Percentiles rank a stretch among this genome's conserved stretches.
phyloP scores from a whole-genome alignment of 2,329 filamentous ascomycete species.

The Cladorrhinum sp. region DNA sequence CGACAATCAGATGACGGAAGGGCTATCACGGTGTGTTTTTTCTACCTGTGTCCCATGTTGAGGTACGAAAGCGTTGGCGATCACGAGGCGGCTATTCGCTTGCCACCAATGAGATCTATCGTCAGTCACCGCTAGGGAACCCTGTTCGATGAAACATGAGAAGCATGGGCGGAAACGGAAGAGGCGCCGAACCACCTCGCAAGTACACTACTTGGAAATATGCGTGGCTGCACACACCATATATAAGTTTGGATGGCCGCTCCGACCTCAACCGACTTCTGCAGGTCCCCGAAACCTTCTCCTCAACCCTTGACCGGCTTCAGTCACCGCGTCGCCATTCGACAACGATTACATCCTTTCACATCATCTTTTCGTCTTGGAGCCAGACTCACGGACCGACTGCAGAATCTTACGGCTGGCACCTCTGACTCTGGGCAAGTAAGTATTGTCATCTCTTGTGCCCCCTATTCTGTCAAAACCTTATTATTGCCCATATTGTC shows the following conservation, averaged over 20 bases:
- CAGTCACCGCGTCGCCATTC: too few relatives aligned
- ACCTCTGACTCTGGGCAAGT: not conserved
- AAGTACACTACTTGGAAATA: too few relatives aligned
- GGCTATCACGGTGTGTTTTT: not conserved
- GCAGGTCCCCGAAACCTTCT: constrained; percentile 12
- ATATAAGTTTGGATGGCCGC: constrained; percentile 25
- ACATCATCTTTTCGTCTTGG: not conserved
- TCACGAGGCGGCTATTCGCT: constrained; percentile 24
- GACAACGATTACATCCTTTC: constrained; percentile 7
- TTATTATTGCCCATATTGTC: not conserved
- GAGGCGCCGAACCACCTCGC: constrained; percentile 10
- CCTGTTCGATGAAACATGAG: constrained; percentile 19
- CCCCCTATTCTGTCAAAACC: not conserved
- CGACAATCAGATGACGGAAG: constrained; percentile 1
- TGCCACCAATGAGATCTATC: constrained; percentile 20
- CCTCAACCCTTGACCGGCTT: constrained; percentile 8
- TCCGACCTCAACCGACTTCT: constrained; percentile 8
- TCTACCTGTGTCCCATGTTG: not conserved
- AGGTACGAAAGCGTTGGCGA: constrained; percentile 11
- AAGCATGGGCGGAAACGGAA: constrained; percentile 15
- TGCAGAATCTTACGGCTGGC: not conserved
- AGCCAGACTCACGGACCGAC: not conserved
- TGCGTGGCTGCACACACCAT: constrained; percentile 11
- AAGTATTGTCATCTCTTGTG: not conserved
- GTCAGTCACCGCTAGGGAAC: constrained; percentile 8